phyloP scores from a whole-genome alignment of 106 monocot species.

The Iris macrosiphon region DNA sequence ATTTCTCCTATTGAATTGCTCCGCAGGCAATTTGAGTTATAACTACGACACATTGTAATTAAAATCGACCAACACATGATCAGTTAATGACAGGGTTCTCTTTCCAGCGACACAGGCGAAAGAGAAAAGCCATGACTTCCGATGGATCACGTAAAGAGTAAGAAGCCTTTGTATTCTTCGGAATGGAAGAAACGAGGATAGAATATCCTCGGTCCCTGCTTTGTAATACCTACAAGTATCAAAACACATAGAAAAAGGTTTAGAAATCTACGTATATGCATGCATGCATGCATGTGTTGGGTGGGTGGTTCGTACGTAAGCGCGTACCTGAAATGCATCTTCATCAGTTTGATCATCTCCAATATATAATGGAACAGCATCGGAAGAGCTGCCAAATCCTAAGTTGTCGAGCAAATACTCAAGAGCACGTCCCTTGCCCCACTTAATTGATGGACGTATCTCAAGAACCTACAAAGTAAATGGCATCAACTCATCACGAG shows the following conservation, averaged over 20 bases:
- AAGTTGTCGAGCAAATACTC: constrained; percentile 20
- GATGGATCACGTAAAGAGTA: constrained; percentile 25
- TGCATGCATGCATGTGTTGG: too few species aligned
- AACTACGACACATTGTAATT: too few species aligned
- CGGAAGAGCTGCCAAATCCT: not conserved
- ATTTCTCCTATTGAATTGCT: too few species aligned
- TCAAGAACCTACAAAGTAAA: constrained; percentile 14
- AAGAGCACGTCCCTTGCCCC: constrained; percentile 24
- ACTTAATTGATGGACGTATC: constrained; percentile 23
- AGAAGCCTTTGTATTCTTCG: constrained; percentile 16
- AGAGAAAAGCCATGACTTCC: constrained; percentile 18
- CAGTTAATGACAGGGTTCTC: not conserved
- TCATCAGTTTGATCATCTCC: constrained; percentile 33
- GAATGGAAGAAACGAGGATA: constrained; percentile 21
- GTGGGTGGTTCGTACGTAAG: too few species aligned
- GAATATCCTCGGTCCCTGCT: constrained; percentile 6
- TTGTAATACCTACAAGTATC: constrained; percentile 8
- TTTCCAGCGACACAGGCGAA: constrained; percentile 2
- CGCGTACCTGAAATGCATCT: constrained; percentile 26
- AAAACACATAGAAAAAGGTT: not conserved
- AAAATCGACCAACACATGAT: too few species aligned
- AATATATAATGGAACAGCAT: constrained; percentile 18
- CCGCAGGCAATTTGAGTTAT: too few species aligned
- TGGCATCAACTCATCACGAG: too few species aligned
- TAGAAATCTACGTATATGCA: too few species aligned